A percentile compares a stretch with the other conserved stretches of the same genome.
These are phyloP conservation scores for Leishmania guyanensis DNA, from an alignment of 208 protist species.

Conservation along the genomic window DNA sequence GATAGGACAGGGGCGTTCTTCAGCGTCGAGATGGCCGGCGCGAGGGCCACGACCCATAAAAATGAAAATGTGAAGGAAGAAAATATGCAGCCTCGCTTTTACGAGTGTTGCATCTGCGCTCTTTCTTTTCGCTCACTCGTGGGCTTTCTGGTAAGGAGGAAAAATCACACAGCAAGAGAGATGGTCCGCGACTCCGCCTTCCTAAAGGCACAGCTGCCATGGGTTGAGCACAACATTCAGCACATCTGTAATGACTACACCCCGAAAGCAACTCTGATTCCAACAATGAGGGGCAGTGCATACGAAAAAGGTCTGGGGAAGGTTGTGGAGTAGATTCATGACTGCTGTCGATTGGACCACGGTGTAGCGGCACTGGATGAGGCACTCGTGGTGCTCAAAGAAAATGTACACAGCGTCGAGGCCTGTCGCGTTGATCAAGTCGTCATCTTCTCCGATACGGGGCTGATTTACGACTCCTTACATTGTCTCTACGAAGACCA, in stretches of 20 bases:
- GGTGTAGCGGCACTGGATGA: constrained; percentile 60
- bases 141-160: no score
- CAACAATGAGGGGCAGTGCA: constrained; percentile 62
- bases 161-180: neutral
- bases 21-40: no score
- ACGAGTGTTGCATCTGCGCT: no score
- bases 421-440: constrained; percentile 20
- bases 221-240: constrained; percentile 50
- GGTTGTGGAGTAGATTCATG: constrained; percentile 44
- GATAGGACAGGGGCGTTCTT: no score
- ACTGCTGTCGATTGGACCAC: constrained; percentile 33
- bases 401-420: constrained; percentile 19
- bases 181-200: constrained; percentile 58
- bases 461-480: constrained; percentile 43
- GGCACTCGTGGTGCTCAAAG: constrained; percentile 42
- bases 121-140: no score
- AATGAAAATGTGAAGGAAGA: no score
- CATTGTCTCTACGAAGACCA: constrained; percentile 9
- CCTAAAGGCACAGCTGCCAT: constrained; percentile 41
- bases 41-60: no score
- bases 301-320: constrained; percentile 54
- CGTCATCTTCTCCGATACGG: constrained; percentile 64
- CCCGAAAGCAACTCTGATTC: constrained; percentile 44
- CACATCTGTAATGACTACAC: constrained; percentile 45
- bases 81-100: no score